These are phyloP conservation scores for Tremella yokohamensis DNA, from an alignment of 768 basidiomycete species.

Conservation along the genomic window DNA sequence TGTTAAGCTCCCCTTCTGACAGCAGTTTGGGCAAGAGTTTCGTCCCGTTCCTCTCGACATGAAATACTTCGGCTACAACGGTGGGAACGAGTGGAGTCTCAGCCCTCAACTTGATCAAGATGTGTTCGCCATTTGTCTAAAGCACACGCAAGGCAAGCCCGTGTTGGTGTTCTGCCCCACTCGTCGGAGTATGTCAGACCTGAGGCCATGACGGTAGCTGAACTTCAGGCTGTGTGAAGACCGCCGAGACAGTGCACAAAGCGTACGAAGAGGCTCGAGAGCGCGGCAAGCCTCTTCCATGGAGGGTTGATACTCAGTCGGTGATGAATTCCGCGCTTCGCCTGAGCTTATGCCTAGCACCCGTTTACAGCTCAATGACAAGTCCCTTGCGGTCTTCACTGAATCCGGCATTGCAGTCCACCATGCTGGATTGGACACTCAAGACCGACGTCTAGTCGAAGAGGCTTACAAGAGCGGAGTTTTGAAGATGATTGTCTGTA, in stretches of 20 bases:
- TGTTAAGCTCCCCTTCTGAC: not conserved
- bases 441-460: slow-evolving; percentile 73
- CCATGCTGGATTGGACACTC: slow-evolving; percentile 75
- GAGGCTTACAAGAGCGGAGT: slow-evolving; percentile 64
- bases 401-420: slow-evolving; percentile 77
- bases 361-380: slow-evolving; percentile 4
- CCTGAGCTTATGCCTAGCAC: not conserved
- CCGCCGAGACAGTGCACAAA: slow-evolving; percentile 73
- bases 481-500: slow-evolving; percentile 70
- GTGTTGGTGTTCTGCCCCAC: slow-evolving; percentile 85
- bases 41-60: slow-evolving; percentile 76
- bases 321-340: slow-evolving; percentile 11
- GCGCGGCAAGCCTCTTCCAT: slow-evolving; percentile 32
- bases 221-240: slow-evolving; percentile 42
- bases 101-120: slow-evolving; percentile 66
- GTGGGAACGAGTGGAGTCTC: slow-evolving; percentile 74
- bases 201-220: slow-evolving; percentile 13
- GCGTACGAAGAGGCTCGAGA: slow-evolving; percentile 63
- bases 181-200: slow-evolving; percentile 62
- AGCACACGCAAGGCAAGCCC: slow-evolving; percentile 74
- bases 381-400: slow-evolving; percentile 54
- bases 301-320: slow-evolving; percentile 6
- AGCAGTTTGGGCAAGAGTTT: slow-evolving; percentile 86
- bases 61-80: slow-evolving; percentile 68
- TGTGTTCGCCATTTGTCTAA: slow-evolving; percentile 67